phyloP scores from a whole-genome alignment of 2,329 filamentous ascomycete species.

The Pestalotiopsis sp. region DNA sequence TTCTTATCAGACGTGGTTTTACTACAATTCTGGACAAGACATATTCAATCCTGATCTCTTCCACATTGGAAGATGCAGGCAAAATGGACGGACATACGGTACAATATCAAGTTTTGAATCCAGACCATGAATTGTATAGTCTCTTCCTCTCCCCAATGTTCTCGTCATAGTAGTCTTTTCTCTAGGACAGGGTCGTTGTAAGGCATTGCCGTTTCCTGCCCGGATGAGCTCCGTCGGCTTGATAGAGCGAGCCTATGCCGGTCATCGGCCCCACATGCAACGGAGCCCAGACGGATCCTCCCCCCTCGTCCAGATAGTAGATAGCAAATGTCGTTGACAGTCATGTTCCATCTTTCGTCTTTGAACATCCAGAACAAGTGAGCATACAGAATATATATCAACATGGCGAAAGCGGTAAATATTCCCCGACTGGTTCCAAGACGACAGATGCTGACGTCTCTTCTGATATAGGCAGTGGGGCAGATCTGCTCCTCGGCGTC shows the following conservation, averaged over 20 bases:
- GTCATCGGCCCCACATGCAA: neutral
- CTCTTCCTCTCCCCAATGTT: too few relatives aligned
- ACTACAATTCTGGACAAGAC: too few relatives aligned
- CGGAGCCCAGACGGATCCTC: neutral
- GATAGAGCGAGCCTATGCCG: neutral
- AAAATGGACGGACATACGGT: too few relatives aligned
- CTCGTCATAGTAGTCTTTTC: too few relatives aligned
- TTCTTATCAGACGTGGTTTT: too few relatives aligned
- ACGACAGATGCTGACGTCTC: neutral
- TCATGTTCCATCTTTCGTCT: neutral
- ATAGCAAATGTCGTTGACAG: neutral
- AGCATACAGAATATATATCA: neutral
- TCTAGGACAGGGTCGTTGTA: neutral
- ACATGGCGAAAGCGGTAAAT: neutral
- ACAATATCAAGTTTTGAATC: too few relatives aligned
- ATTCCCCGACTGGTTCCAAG: too few relatives aligned
- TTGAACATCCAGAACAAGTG: neutral
- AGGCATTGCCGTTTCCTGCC: neutral
- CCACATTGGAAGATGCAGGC: too few relatives aligned
- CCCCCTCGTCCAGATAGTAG: neutral
- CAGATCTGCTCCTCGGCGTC: constrained; percentile 86
- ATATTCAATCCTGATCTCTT: too few relatives aligned
- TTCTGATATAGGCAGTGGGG: constrained; percentile 69
- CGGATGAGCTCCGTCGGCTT: neutral
- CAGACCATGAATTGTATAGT: too few relatives aligned